Conservation (phyloP, 345 rosid genomes). For the Anacardium occidentale region DNA sequence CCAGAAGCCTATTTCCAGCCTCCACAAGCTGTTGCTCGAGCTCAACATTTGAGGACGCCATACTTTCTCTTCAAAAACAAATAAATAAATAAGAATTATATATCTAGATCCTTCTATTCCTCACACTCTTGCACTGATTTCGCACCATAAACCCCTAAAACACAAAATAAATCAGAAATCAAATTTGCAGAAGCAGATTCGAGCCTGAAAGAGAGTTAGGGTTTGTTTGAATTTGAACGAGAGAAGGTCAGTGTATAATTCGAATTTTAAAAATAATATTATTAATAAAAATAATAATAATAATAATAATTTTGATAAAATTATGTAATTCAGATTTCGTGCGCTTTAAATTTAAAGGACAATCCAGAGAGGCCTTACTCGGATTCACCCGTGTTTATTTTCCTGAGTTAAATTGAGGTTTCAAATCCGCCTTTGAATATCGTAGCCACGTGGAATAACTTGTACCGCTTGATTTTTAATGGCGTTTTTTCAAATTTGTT, state of each 20-base stretch:
- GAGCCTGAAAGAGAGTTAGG: constrained; percentile 18
- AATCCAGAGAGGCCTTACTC: constrained; percentile 35
- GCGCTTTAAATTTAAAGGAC: constrained; percentile 19
- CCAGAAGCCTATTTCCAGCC: constrained; percentile 66
- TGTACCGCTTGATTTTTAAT: constrained; percentile 23
- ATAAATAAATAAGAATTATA: neutral
- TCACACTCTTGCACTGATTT: constrained; percentile 22
- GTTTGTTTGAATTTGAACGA: constrained; percentile 9
- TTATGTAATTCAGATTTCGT: constrained; percentile 8
- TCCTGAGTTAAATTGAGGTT: constrained; percentile 24
- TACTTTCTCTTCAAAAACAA: constrained; percentile 12
- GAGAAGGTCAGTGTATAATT: neutral
- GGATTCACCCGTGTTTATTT: constrained; percentile 39
- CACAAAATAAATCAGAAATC: constrained; percentile 13
- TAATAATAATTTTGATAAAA: neutral
- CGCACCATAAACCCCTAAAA: constrained; percentile 35
- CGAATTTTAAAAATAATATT: neutral
- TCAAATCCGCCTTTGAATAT: constrained; percentile 36
- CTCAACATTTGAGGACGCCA: constrained; percentile 64
- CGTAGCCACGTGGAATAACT: constrained; percentile 16
- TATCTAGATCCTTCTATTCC: constrained; percentile 32
- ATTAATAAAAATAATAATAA: too few species aligned
- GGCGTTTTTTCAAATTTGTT: neutral
- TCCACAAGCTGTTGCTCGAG: constrained; percentile 62
- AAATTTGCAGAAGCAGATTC: constrained; percentile 12